Evolutionary conservation across 108 stramenopile species (phyloP).

Genomic region (Skeletonema tropicum): DNA sequence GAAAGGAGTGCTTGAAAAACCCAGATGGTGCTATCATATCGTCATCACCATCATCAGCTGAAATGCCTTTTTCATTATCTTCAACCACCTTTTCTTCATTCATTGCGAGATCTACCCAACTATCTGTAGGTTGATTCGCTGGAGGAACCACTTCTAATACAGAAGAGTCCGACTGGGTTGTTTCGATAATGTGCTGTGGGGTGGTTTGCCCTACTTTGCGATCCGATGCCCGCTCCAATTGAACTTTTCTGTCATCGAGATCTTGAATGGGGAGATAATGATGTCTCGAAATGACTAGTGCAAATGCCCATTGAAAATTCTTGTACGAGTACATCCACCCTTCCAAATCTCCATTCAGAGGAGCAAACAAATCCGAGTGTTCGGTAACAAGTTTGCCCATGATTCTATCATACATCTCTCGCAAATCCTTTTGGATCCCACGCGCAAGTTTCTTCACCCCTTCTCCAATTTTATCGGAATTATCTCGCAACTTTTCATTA

Average conservation of each 20-base stretch:
- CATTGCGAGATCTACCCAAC: constrained; percentile 49
- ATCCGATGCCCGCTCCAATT: not conserved
- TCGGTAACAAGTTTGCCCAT: constrained; percentile 54
- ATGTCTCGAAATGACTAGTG: constrained; percentile 85
- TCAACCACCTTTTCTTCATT: constrained; percentile 59
- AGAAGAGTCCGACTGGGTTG: constrained; percentile 31
- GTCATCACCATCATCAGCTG: constrained; percentile 28
- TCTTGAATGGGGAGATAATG: constrained; percentile 76
- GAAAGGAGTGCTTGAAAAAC: constrained; percentile 64
- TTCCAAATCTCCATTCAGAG: constrained; percentile 16
- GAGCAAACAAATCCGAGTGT: constrained; percentile 68
- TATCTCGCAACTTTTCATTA: constrained; percentile 34
- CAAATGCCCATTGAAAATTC: constrained; percentile 87
- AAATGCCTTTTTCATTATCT: not conserved
- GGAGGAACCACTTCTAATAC: constrained; percentile 45
- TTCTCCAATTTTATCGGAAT: constrained; percentile 36
- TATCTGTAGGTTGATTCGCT: constrained; percentile 55
- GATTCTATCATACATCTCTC: constrained; percentile 69
- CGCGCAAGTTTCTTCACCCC: constrained; percentile 56
- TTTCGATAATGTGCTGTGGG: not conserved
- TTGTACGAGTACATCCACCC: constrained; percentile 62
- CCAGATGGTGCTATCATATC: not conserved
- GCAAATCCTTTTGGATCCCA: constrained; percentile 65
- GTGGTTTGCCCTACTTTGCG: constrained; percentile 1
- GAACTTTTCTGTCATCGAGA: constrained; percentile 35